Evolutionary conservation across 768 basidiomycete species (phyloP).

Genomic region (Suillus sp.): DNA sequence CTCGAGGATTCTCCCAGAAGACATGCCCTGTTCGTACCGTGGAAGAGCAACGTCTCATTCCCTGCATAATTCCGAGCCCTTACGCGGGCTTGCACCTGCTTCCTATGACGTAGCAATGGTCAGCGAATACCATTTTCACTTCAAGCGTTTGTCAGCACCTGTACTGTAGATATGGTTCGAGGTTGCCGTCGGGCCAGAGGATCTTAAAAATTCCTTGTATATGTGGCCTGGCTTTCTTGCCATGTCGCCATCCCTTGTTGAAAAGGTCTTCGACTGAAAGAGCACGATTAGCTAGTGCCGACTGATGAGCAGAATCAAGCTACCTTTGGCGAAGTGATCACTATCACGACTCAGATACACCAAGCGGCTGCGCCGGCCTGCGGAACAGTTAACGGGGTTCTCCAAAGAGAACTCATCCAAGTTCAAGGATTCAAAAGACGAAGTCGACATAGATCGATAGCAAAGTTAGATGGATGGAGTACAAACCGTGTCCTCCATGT

Average conservation of each 20-base stretch:
- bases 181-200: constrained; percentile 43
- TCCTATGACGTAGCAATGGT: constrained; percentile 17
- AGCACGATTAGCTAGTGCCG: constrained; percentile 5
- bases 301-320: constrained; percentile 5
- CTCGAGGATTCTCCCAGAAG: constrained; percentile 53
- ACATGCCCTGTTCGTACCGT: constrained; percentile 66
- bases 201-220: constrained; percentile 55
- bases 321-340: constrained; percentile 41
- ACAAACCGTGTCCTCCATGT: not conserved
- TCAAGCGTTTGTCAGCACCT: constrained; percentile 41
- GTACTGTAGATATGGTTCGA: constrained; percentile 49
- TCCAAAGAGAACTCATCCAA: constrained; percentile 40
- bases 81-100: constrained; percentile 29
- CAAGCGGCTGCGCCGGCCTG: constrained; percentile 46
- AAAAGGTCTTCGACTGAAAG: constrained; percentile 52
- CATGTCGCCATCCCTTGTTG: constrained; percentile 56
- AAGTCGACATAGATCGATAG: constrained; percentile 14
- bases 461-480: not conserved
- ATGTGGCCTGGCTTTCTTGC: constrained; percentile 50
- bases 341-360: constrained; percentile 39
- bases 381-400: constrained; percentile 41
- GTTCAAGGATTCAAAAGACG: constrained; percentile 8
- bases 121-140: constrained; percentile 15
- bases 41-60: constrained; percentile 64
- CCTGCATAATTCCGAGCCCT: constrained; percentile 34